These are phyloP conservation scores for Effrenium voratum DNA, from an alignment of 73 alveolate species.

Conservation along the genomic window DNA sequence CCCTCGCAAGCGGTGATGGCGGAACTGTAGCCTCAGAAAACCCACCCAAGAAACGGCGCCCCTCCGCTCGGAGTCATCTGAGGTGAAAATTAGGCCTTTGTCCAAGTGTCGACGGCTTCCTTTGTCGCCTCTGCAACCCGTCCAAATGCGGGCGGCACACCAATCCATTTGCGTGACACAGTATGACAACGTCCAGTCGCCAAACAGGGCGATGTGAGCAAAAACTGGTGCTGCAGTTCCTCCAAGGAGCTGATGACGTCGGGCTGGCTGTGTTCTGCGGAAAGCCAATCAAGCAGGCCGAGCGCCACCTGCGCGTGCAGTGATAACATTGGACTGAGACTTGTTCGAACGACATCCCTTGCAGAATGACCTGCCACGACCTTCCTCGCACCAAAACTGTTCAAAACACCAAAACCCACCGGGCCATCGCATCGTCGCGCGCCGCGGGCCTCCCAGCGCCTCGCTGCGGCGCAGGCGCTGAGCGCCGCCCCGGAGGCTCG, in stretches of 20 bases:
- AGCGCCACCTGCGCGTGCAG: slow-evolving; percentile 3
- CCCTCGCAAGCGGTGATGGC: slow-evolving; percentile 22
- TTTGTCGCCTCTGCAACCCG: too few relatives aligned
- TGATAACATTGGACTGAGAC: not conserved
- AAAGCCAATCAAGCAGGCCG: not conserved
- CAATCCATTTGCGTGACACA: too few relatives aligned
- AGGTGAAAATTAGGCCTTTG: too few relatives aligned
- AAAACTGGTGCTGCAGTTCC: too few relatives aligned
- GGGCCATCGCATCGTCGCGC: not conserved
- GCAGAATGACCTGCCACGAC: not conserved
- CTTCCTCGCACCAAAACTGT: not conserved
- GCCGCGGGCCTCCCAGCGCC: slow-evolving; percentile 3
- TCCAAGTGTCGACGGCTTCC: too few relatives aligned
- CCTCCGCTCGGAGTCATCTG: too few relatives aligned
- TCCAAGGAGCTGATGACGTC: slow-evolving; percentile 47
- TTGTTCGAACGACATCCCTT: not conserved
- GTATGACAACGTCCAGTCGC: too few relatives aligned
- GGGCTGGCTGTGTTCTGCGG: not conserved
- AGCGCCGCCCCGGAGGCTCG: slow-evolving; percentile 14
- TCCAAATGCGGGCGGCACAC: too few relatives aligned
- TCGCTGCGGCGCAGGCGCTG: slow-evolving; percentile 15
- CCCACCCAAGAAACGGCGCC: too few relatives aligned
- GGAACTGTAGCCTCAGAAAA: not conserved
- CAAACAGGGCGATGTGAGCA: too few relatives aligned
- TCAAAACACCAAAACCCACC: not conserved